Evolutionary conservation across 2,329 filamentous ascomycete species (phyloP), one percentile per base, ranked within the genome.

Genomic region (Paecilomyces variotii): DNA sequence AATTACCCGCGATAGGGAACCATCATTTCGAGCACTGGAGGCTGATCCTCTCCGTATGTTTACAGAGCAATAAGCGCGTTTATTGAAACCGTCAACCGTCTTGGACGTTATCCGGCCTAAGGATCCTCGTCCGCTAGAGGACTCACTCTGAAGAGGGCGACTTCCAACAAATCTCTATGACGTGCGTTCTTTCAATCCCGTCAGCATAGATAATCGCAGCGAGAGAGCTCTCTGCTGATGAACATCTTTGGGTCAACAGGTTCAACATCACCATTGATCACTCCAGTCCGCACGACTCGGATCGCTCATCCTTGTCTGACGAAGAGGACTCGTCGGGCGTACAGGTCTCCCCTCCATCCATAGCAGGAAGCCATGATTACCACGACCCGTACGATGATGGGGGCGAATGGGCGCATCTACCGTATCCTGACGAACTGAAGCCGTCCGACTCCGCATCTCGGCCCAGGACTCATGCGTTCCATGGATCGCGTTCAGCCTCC

Each of bases 371-470:
- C 62, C 73, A 76, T 69, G 74, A 70, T 53, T 74, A 72, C 59
- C 67, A 69, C 35, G 72, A 74, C 49, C 56, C 63, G 30, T 73
- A 74, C 61, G 71, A 73, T 62, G 60, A 60, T 53, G 60, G 58
- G 28, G 61, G 60, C 27, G 71, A 72, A 58, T 77, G 75, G 74
- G 69, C 68, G 35, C 68, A 72, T 62, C 62, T 77, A 56, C 59
- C 70, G 56, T 79, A 76, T 60, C 76, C 76, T 14, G 72, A 76
- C 65, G 78, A 80, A 67, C 61, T 79, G 64, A 77, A 78, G 64
- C 74, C 76, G 56, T 77, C 76, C 59, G 78, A 79, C 69, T 78
- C 76, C 54, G 75, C 76, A 51, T 78, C 76, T 61, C 70, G 76
- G 63, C 72, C 74, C 60, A 72, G 74, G 60, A 70, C 72, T 62